Conservation (phyloP, 345 rosid genomes). For the Salix dunnii region DNA sequence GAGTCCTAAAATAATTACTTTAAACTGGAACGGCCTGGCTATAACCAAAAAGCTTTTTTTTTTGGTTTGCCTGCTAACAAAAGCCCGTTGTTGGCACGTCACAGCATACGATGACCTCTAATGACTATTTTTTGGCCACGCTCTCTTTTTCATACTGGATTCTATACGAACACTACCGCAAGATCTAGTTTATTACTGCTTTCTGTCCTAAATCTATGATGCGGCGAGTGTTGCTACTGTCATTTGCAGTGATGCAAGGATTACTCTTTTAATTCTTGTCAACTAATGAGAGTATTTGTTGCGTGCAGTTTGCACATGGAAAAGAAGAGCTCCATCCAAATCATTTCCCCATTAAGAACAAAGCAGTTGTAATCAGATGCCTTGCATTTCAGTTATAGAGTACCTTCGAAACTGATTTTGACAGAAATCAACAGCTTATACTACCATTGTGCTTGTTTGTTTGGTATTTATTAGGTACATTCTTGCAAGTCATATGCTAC, state of each 20-base stretch:
- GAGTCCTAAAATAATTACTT: background rate
- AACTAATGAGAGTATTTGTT: background rate
- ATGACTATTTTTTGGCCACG: background rate
- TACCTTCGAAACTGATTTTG: background rate
- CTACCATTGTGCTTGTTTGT: conserved; percentile 5
- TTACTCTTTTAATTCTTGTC: background rate
- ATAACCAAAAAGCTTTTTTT: too few relatives aligned
- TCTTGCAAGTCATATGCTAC: conserved; percentile 22
- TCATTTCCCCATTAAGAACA: conserved; percentile 29
- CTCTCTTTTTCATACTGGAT: background rate
- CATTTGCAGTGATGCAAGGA: background rate
- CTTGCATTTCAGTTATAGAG: background rate
- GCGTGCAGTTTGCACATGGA: conserved; percentile 47
- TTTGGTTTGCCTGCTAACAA: background rate
- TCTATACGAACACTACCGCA: background rate
- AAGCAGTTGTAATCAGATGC: conserved; percentile 33
- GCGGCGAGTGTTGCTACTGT: background rate
- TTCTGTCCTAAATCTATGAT: background rate
- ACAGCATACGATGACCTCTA: background rate
- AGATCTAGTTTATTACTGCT: background rate
- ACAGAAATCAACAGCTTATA: conserved; percentile 2
- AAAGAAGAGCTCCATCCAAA: conserved; percentile 40
- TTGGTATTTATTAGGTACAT: conserved; percentile 20
- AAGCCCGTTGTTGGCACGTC: background rate
- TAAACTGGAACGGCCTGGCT: background rate